Evolutionary conservation across 192 early-diverging fungal genomes (phyloP), one percentile per base, ranked within the genome.

Genomic region (Gamsiella multidivaricata): DNA sequence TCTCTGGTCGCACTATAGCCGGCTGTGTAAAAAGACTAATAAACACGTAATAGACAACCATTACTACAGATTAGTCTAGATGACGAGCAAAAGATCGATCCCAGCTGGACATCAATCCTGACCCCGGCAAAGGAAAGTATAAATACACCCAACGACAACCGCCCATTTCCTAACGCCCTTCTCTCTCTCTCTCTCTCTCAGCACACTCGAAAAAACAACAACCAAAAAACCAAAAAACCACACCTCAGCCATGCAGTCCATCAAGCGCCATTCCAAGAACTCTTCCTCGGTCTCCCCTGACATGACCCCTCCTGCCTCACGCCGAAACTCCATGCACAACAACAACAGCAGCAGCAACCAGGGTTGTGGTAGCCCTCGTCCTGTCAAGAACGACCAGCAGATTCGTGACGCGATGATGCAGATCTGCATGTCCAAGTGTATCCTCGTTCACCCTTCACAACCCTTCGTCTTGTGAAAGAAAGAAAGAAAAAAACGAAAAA

Each of bases 401-500:
- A 73, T 73, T 39, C 42, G 61, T 2, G 70, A 73, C n/a, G 70
- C 58, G 29, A 51, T 73, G 54, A 73, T 73, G 70, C 45, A 42
- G 32, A 65, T 65, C 41, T 47, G 37, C 25, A 57, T 64, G 61
- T 26, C 52, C 51, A 73, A 65, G 62, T 28, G 42, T 23, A 73
- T 73, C 55, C 17, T 45, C 47, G 56, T 65, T 20, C 36, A 47
- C 36, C 61, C 61, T 29, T 73, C 70, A 5, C 54, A 73, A 46
- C 70, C 70, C 47, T 73, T 73, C 36, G 55, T 18, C n/a, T 56
- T 73, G 70, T 65, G n/a, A n/a, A n/a, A n/a, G n/a, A n/a, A n/a
- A n/a, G n/a, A n/a, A n/a, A n/a, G n/a, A n/a, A n/a, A n/a, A n/a
- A n/a, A n/a, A n/a, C n/a, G n/a, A n/a, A n/a, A n/a, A n/a, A n/a